Percentiles rank a stretch among this genome's conserved stretches.
phyloP scores from a whole-genome alignment of 345 rosid genomes.

The Camelina sativa region DNA sequence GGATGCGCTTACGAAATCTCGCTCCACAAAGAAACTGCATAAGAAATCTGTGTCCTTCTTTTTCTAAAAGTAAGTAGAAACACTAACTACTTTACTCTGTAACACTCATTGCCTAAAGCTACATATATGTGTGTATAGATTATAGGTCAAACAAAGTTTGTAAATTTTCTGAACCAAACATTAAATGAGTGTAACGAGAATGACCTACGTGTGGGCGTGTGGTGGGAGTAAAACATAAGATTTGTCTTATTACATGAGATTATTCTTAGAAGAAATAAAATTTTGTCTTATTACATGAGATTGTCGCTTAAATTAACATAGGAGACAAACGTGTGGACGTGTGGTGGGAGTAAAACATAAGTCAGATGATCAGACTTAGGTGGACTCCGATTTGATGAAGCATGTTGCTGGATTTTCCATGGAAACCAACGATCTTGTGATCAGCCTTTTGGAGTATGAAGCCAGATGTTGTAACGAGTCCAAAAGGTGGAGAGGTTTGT shows the following conservation, averaged over 20 bases:
- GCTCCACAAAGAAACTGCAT: conserved; percentile 37
- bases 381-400: background rate
- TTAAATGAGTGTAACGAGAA: conserved; percentile 5
- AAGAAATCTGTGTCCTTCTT: conserved; percentile 57
- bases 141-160: conserved; percentile 27
- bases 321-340: too few species aligned
- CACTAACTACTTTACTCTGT: conserved; percentile 9
- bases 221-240: too few species aligned
- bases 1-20: conserved; percentile 55
- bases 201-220: too few species aligned
- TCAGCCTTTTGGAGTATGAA: background rate
- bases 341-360: too few species aligned
- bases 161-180: conserved; percentile 30
- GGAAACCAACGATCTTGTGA: conserved; percentile 26
- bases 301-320: too few species aligned
- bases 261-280: too few species aligned
- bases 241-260: too few species aligned
- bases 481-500: background rate
- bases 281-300: background rate
- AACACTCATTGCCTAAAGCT: conserved; percentile 7
- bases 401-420: conserved; percentile 30
- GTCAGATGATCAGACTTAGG: too few species aligned
- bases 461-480: background rate
- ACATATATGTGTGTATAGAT: conserved; percentile 10
- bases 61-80: conserved; percentile 34